Percentiles rank a stretch among this genome's conserved stretches.
Conservation (phyloP, 169 alveolate genomes). For the Eimeria necatrix region DNA sequence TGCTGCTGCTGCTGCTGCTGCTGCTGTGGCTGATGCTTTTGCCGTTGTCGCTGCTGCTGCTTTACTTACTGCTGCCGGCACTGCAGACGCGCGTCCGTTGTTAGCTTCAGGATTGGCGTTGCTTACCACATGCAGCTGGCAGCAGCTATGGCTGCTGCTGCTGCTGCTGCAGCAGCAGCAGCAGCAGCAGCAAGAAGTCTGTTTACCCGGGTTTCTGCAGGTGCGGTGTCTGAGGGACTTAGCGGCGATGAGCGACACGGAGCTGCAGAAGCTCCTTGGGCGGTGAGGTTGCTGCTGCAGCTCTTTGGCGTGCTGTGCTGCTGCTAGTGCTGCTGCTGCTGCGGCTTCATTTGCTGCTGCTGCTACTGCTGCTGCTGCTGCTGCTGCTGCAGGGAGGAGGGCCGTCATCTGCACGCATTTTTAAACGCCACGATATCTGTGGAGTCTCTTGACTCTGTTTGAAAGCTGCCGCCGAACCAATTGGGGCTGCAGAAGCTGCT, state of each 20-base stretch:
- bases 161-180: not conserved
- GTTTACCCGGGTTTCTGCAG: not conserved
- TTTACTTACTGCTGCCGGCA: too few species aligned
- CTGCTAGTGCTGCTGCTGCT: not conserved
- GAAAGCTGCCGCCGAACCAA: too few species aligned
- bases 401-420: slow-evolving; percentile 41
- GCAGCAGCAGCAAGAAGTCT: not conserved
- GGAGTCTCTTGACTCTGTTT: not conserved
- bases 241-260: not conserved
- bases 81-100: too few species aligned
- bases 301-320: too few species aligned
- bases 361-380: not conserved
- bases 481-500: not conserved
- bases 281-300: not conserved
- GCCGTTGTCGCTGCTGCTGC: too few species aligned
- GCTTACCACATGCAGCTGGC: too few species aligned
- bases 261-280: not conserved
- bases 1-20: not conserved
- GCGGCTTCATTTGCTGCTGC: not conserved
- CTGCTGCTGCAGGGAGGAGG: slow-evolving; percentile 44
- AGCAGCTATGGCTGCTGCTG: too few species aligned
- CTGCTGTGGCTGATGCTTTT: not conserved
- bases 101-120: too few species aligned
- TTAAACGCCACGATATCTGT: slow-evolving; percentile 1
- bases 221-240: not conserved